Conservation (phyloP, 1,284 basidiomycete genomes). For the Marasmius sp. region DNA sequence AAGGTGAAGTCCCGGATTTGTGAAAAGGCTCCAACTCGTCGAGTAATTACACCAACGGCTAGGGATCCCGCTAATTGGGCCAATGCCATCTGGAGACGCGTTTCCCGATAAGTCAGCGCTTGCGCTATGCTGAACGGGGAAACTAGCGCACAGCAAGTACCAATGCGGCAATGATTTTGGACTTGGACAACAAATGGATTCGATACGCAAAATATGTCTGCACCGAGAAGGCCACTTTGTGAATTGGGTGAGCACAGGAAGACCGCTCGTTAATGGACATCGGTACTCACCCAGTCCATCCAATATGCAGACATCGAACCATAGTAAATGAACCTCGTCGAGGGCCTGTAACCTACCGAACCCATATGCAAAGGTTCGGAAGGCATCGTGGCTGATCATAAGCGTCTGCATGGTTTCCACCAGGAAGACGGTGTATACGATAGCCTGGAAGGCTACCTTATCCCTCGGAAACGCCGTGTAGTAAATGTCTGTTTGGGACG, state of each 20-base stretch:
- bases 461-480: neutral
- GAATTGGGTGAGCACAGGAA: neutral
- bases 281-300: neutral
- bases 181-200: neutral
- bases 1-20: neutral
- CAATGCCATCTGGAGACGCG: neutral
- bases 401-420: conserved; percentile 16
- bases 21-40: neutral
- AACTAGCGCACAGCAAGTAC: neutral
- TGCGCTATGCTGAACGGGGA: neutral
- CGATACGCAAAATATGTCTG: neutral
- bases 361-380: conserved; percentile 20
- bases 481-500: neutral
- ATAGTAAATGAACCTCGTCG: neutral
- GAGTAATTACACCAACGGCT: neutral
- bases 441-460: neutral
- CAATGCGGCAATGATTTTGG: neutral
- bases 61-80: neutral
- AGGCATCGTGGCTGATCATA: conserved; percentile 18
- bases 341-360: conserved; percentile 14
- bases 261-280: neutral
- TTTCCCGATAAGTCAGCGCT: neutral
- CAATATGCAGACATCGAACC: neutral
- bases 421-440: conserved; percentile 16
- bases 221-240: neutral